A percentile compares a stretch with the other conserved stretches of the same genome.
phyloP scores from a whole-genome alignment of 345 rosid species.

The Ailanthus altissimus region DNA sequence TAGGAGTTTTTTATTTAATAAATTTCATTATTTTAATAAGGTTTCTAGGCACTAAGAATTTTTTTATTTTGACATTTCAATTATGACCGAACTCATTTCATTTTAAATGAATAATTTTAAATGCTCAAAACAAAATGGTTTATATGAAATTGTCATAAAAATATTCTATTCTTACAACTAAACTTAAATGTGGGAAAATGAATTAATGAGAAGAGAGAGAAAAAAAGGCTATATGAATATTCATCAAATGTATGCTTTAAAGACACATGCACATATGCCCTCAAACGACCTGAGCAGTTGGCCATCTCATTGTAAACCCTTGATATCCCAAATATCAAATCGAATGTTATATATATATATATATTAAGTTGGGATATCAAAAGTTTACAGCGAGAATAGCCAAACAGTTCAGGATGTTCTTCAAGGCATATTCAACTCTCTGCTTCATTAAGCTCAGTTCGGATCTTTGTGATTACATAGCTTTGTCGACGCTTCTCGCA shows the following conservation, averaged over 20 bases:
- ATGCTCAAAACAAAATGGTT: too few relatives aligned
- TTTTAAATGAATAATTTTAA: too few relatives aligned
- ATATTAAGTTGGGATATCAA: slow-evolving; percentile 10
- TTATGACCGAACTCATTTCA: too few relatives aligned
- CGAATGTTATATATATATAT: not conserved
- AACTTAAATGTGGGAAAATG: too few relatives aligned
- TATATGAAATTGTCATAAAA: too few relatives aligned
- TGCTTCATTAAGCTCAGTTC: not conserved
- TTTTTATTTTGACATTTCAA: too few relatives aligned
- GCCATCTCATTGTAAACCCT: slow-evolving; percentile 15
- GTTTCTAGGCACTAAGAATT: too few relatives aligned
- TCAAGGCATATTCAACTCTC: not conserved
- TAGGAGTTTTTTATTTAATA: too few relatives aligned
- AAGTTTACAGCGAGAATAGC: slow-evolving; percentile 14
- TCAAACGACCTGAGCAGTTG: not conserved
- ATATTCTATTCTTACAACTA: too few relatives aligned
- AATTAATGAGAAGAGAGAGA: not conserved
- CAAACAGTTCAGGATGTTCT: slow-evolving; percentile 14
- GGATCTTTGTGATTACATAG: too few relatives aligned
- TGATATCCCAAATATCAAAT: not conserved
- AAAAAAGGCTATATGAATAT: not conserved
- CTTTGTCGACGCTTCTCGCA: too few relatives aligned
- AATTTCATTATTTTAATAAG: too few relatives aligned
- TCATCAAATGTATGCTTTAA: not conserved
- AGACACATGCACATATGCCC: not conserved